These are phyloP conservation scores for Haplosporangium sp. DNA, from an alignment of 371 early-diverging fungal species.

Conservation along the genomic window DNA sequence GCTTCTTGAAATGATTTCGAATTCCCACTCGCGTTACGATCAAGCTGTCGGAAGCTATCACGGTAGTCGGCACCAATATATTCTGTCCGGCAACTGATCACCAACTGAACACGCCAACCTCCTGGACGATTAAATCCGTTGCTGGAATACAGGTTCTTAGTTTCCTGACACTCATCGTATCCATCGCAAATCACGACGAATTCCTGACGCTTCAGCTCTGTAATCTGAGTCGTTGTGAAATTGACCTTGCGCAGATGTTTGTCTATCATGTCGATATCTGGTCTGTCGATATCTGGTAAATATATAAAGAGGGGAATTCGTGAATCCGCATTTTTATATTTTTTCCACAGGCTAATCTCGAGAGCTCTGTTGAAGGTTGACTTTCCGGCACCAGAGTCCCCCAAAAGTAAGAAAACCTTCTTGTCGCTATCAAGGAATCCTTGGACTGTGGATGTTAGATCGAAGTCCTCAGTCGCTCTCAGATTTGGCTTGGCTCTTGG, in stretches of 20 bases:
- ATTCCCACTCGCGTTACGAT: neutral
- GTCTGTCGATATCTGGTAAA: slow-evolving; percentile 11
- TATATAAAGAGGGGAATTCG: slow-evolving; percentile 17
- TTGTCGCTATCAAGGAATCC: slow-evolving; percentile 6
- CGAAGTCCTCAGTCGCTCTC: neutral
- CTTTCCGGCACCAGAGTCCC: slow-evolving; percentile 21
- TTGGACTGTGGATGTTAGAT: slow-evolving; percentile 2
- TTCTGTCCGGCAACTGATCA: slow-evolving; percentile 22
- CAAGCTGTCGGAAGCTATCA: no score
- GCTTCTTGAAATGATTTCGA: slow-evolving; percentile 1
- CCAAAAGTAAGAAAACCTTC: slow-evolving; percentile 18
- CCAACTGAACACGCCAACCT: slow-evolving; percentile 8
- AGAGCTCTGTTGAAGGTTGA: slow-evolving; percentile 17
- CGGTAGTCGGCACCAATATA: neutral
- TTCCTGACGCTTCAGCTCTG: slow-evolving; percentile 11
- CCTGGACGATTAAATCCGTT: slow-evolving; percentile 15
- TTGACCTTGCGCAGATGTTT: slow-evolving; percentile 10
- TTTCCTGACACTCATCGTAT: slow-evolving; percentile 4
- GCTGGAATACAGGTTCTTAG: slow-evolving; percentile 3
- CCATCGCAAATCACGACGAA: slow-evolving; percentile 13
- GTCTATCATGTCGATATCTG: slow-evolving; percentile 10
- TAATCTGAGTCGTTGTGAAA: slow-evolving; percentile 1
- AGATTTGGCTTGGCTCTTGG: slow-evolving; percentile 8
- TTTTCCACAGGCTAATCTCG: slow-evolving; percentile 15
- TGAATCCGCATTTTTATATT: slow-evolving; percentile 2